A percentile compares a stretch with the other conserved stretches of the same genome.
Evolutionary conservation across 1,284 basidiomycete genomes (phyloP).

Genomic region (Rugosomyces carneus): DNA sequence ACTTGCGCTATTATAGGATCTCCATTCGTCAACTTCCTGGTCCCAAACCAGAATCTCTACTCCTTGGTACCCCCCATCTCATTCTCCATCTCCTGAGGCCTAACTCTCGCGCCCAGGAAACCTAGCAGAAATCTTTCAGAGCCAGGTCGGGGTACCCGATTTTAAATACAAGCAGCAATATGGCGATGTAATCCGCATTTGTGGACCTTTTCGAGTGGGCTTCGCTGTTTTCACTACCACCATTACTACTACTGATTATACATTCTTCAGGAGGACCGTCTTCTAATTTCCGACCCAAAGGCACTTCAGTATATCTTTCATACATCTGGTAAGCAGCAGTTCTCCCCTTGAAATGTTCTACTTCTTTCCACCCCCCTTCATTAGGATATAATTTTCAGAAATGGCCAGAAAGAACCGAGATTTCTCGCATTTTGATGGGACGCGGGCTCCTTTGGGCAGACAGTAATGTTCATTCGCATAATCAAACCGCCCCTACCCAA

Average conservation of each 20-base stretch:
- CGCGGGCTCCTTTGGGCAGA: slow-evolving; percentile 38
- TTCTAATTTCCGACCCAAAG: slow-evolving; percentile 40
- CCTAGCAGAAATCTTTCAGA: slow-evolving; percentile 43
- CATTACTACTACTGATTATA: neutral
- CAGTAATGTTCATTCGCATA: slow-evolving; percentile 13
- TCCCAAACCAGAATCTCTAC: slow-evolving; percentile 34
- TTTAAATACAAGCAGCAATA: slow-evolving; percentile 44
- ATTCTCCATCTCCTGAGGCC: neutral
- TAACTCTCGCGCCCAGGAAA: slow-evolving; percentile 32
- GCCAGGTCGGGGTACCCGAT: slow-evolving; percentile 43
- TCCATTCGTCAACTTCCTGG: slow-evolving; percentile 35
- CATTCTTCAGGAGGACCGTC: slow-evolving; percentile 32
- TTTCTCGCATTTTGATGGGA: slow-evolving; percentile 37
- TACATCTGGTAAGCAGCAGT: slow-evolving; percentile 29
- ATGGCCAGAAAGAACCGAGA: slow-evolving; percentile 38
- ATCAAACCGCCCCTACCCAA: neutral
- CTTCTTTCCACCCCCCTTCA: slow-evolving; percentile 3
- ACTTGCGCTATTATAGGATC: slow-evolving; percentile 29
- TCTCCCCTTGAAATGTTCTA: neutral
- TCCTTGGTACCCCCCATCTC: slow-evolving; percentile 25
- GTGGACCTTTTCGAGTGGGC: slow-evolving; percentile 44
- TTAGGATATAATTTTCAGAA: slow-evolving; percentile 39
- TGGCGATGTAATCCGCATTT: slow-evolving; percentile 43
- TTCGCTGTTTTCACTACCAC: neutral
- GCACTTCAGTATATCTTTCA: slow-evolving; percentile 43